Conservation (phyloP, 2,329 filamentous ascomycete species). For the Magnaporthiopsis poae region DNA sequence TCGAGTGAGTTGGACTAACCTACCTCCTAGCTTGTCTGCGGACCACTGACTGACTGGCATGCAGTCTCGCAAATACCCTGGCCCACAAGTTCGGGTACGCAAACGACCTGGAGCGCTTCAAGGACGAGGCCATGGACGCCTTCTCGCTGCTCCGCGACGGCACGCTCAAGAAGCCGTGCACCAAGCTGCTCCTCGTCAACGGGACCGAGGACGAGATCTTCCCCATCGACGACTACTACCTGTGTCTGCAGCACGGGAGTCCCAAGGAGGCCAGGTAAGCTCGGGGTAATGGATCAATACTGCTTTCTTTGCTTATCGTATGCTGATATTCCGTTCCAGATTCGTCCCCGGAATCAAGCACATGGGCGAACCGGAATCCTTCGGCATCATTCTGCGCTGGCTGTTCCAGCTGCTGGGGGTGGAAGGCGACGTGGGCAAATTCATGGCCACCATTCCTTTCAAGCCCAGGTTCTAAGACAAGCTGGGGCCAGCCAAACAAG, state of each 20-base stretch:
- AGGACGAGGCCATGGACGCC: conserved; percentile 25
- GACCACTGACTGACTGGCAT: conserved; percentile 10
- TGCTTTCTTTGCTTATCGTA: no score
- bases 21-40: no score
- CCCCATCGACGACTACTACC: conserved; percentile 49
- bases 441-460: background rate
- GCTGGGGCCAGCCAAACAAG: no score
- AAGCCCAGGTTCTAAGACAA: background rate
- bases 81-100: conserved; percentile 28
- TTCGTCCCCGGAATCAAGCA: conserved; percentile 23
- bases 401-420: conserved; percentile 23
- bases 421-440: conserved; percentile 15
- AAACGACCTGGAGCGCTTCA: conserved; percentile 21
- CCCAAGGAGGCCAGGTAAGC: conserved; percentile 35
- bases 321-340: conserved; percentile 11
- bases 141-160: conserved; percentile 47
- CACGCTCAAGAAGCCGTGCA: conserved; percentile 39
- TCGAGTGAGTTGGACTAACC: conserved; percentile 26
- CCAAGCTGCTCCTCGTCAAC: conserved; percentile 45
- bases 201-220: conserved; percentile 51
- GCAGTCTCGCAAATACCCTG: conserved; percentile 11
- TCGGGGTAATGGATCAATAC: no score
- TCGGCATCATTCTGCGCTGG: conserved; percentile 23
- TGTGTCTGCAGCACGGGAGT: conserved; percentile 40
- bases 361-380: conserved; percentile 27